Base-by-base conservation (phyloP, 495 filamentous ascomycete genomes). In the Cercophora newfieldiana region DNA sequence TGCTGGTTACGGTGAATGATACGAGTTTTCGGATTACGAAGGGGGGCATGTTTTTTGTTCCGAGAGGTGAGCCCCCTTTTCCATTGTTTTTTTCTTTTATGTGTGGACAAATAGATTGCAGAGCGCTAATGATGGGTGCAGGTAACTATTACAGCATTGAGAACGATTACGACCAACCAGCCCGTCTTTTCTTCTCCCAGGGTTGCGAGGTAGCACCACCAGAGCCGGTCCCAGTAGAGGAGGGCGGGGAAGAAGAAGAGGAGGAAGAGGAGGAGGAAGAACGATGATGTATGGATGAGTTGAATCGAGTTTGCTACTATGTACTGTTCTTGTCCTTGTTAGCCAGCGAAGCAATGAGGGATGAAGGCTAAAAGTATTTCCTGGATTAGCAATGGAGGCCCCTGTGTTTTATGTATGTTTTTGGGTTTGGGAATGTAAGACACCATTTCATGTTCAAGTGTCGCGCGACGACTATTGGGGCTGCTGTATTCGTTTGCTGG, bases 41-140 rank as follows among this genome's bases (percentile, higher is more conserved):
- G 70, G 94, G 94, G 29, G 93, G 93, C 29, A 88, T 95, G 68
- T 97, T 91, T 79, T 92, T 95, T 75, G 92, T 97, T 64, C 96
- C 95, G 16, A 86, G 93, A 87, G 96, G 95, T 97, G 74, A 82
- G 89, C 84, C 71, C 64, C 37, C 51, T 56, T 53, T 63, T 25
- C 28, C 33, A 61, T 65, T 59, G 69, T 7, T 56, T 28, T 53
- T 44, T 58, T 7, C 7, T 18, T 44, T 19, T 14, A 3, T 19
- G 25, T n/a, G n/a, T n/a, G n/a, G n/a, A n/a, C n/a, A n/a, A n/a
- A 21, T 12, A 25, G n/a, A 12, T 3, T 7, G 30, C 10, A 10
- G 12, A 4, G 44, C 57, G 26, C 68, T 75, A 47, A 75, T 65
- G n/a, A 3, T 18, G 7, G 14, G 33, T 25, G 7, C 68, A 96